These are phyloP conservation scores for Crithidia thermophila DNA, from an alignment of 208 protist genomes.

Conservation along the genomic window DNA sequence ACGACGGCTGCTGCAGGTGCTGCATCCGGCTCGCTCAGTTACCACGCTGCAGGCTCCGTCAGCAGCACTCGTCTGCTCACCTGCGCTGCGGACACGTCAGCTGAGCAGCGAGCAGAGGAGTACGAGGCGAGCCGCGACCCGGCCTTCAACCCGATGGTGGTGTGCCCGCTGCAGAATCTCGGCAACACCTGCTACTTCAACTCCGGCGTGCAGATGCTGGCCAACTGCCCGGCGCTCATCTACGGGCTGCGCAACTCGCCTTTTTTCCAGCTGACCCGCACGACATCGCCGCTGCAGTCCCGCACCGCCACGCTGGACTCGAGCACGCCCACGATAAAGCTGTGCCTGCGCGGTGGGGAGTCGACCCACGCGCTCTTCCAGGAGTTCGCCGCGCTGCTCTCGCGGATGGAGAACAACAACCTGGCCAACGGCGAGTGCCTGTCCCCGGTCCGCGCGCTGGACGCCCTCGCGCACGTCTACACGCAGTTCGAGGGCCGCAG, in stretches of 20 bases:
- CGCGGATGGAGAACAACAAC: constrained; percentile 60
- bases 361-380: constrained; percentile 51
- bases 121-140: constrained; percentile 14
- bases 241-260: constrained; percentile 61
- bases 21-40: background rate
- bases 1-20: background rate
- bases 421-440: constrained; percentile 30
- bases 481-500: constrained; percentile 77
- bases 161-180: constrained; percentile 93
- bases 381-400: constrained; percentile 49
- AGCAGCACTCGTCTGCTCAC: too few relatives aligned
- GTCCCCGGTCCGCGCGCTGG: constrained; percentile 51
- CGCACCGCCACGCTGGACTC: background rate
- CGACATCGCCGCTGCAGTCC: constrained; percentile 3
- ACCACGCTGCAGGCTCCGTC: background rate
- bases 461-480: constrained; percentile 62
- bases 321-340: constrained; percentile 14
- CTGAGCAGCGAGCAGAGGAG: constrained; percentile 21
- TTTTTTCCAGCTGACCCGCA: constrained; percentile 12
- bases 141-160: constrained; percentile 51
- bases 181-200: constrained; percentile 99
- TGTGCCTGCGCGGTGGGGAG: constrained; percentile 32
- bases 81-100: constrained; percentile 15
- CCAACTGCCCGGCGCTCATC: constrained; percentile 81
- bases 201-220: constrained; percentile 94